Percentiles rank a stretch among this genome's conserved stretches.
Evolutionary conservation across 2,329 filamentous ascomycete species (phyloP).

Genomic region (Pseudogymnoascus sp.): DNA sequence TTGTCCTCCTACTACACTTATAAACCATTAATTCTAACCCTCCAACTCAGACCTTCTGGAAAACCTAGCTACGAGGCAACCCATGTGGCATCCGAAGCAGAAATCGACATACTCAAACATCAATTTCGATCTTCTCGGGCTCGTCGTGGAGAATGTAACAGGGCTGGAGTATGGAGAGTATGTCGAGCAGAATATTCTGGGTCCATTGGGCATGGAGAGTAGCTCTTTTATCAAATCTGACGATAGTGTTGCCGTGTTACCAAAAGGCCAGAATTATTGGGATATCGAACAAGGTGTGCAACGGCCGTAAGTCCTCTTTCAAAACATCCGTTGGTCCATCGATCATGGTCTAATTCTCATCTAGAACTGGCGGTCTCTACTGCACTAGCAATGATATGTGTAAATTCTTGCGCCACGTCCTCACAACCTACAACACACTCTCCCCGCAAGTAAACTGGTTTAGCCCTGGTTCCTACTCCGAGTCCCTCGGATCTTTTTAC

Average conservation of each 20-base stretch:
- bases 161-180: constrained; percentile 19
- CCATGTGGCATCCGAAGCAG: constrained; percentile 21
- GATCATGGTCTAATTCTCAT: neutral
- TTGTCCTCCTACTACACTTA: neutral
- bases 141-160: constrained; percentile 23
- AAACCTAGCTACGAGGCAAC: constrained; percentile 9
- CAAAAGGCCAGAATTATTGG: constrained; percentile 27
- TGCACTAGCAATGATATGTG: constrained; percentile 30
- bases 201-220: neutral
- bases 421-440: constrained; percentile 34
- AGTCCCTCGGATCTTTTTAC: constrained; percentile 33
- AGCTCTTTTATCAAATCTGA: constrained; percentile 9
- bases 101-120: constrained; percentile 25
- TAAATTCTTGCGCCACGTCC: constrained; percentile 35
- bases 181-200: neutral
- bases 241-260: constrained; percentile 19
- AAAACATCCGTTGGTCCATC: neutral
- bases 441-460: constrained; percentile 30
- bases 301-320: constrained; percentile 22
- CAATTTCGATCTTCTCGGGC: constrained; percentile 24
- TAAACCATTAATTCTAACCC: neutral
- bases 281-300: constrained; percentile 34
- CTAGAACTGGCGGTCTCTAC: neutral
- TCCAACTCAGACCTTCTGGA: neutral
- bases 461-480: constrained; percentile 30